Evolutionary conservation across 2,329 filamentous ascomycete species (phyloP), one percentile per base, ranked within the genome.

Genomic region (Talaromyces funiculosus): DNA sequence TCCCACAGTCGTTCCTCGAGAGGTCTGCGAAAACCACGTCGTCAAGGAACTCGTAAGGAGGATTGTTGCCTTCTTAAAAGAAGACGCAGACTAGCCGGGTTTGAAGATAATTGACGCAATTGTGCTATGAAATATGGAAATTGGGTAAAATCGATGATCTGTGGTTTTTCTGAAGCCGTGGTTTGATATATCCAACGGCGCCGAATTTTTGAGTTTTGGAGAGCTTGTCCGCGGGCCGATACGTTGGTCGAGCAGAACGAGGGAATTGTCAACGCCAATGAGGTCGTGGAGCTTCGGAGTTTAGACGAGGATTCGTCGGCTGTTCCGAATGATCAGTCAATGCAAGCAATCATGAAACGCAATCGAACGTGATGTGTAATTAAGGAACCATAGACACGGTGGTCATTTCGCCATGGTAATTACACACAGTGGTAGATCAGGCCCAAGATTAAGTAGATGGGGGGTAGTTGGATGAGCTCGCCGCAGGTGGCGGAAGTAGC

Each of bases 1-100:
- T 78, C 76, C 78, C 77, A 79, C 76, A 77, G 73, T 71, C 72
- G 69, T 74, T 74, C 75, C 77, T 79, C 66, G 70, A 71, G 64
- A 40, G 54, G 61, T 62, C 61, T 64, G 64, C 58, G 54, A 61
- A 64, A 70, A 66, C 64, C 60, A 54, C 53, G 51, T 20, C 26
- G 43, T 59, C 16, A 62, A 38, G 18, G 31, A 24, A 56, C 12
- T 55, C 10, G n/a, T 55, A 24, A 16, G 24, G 18, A 31, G 6
- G n/a, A 38, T 55, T 38, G 38, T 20, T 59, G 57, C 35, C 58
- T 54, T 55, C 49, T 55, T 12, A 45, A 49, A 40, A 59, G 57
- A 59, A 59, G 57, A 59, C 57, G 47, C 26, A n/a, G 22, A n/a
- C 3, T 51, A 3, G 10, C n/a, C n/a, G 22, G 16, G 22, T 4